Base-by-base conservation (phyloP, 495 filamentous ascomycete genomes). In the Aspergillus wentii region DNA sequence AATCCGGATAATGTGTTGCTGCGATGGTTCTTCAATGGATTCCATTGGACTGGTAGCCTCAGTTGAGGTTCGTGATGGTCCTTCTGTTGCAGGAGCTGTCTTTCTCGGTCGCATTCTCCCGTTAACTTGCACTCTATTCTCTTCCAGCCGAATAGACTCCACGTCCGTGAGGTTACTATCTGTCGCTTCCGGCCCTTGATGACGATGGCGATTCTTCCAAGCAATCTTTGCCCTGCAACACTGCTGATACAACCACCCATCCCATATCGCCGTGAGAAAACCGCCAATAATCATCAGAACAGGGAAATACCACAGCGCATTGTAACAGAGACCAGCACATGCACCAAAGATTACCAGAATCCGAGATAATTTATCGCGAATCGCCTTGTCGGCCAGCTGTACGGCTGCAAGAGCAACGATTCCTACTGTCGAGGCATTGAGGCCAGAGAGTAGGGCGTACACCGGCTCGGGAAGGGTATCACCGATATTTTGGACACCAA, bases 221-320 rank as follows among this genome's bases (percentile, higher is more conserved):
- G 26, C 32, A 8, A 18, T 33, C 35, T 41, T 59, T 5, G 31
- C 23, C 38, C 33, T 64, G 16, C 49, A 43, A 27, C 62, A 25
- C 23, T 40, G 40, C 62, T 75, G 42, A 66, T 47, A 62, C 49
- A 79, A 14, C 74, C 69, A 63, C 34, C 71, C 56, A 57, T 91
- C 86, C 65, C 78, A 85, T 6, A 75, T 26, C 0, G 79, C 54
- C 0, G 81, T 79, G 1, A 63, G 58, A 10, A 72, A 3, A 20
- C 80, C 62, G 0, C 79, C 85, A 10, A 64, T 62, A 8, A 79
- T 38, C 72, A 91, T 82, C 7, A 94, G 49, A 1, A 85, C 53
- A 0, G 87, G 87, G 44, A 89, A 91, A 50, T 88, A 94, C 87
- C 85, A 94, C 0, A 90, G 61, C 0, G 85, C 78, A 38, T 77